These are phyloP conservation scores for Linum lewisii DNA, from an alignment of 345 rosid genomes.

Conservation along the genomic window DNA sequence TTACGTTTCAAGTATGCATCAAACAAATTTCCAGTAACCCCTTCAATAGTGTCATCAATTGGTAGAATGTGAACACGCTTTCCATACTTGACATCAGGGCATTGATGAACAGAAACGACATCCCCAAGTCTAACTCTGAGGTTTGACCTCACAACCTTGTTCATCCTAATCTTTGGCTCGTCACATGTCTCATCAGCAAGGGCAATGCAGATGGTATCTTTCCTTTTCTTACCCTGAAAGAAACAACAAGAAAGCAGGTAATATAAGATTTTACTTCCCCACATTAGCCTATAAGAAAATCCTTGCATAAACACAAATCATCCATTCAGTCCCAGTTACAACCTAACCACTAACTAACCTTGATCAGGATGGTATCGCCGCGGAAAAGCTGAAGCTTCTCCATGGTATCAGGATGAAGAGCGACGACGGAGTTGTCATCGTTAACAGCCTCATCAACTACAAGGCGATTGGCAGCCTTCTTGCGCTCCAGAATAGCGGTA, in stretches of 20 bases:
- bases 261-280: too few species aligned
- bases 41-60: conserved; percentile 13
- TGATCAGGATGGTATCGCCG: conserved; percentile 16
- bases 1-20: conserved; percentile 18
- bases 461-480: conserved; percentile 13
- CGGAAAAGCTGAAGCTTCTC: conserved; percentile 17
- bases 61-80: conserved; percentile 18
- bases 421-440: conserved; percentile 10
- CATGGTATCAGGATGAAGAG: conserved; percentile 14
- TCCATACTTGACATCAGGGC: conserved; percentile 18
- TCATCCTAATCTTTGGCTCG: conserved; percentile 25
- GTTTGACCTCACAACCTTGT: conserved; percentile 24
- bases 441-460: conserved; percentile 11
- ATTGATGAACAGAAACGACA: conserved; percentile 24
- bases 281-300: too few species aligned
- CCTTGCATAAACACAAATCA: neutral
- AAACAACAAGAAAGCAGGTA: neutral
- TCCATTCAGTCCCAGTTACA: neutral
- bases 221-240: conserved; percentile 17
- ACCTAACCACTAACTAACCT: conserved; percentile 5
- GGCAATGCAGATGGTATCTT: conserved; percentile 19
- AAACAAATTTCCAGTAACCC: conserved; percentile 17
- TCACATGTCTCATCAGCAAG: conserved; percentile 20
- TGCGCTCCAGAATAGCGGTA: conserved; percentile 16
- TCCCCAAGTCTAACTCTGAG: conserved; percentile 29